These are phyloP conservation scores for Fusarium sp. DNA, from an alignment of 2,329 filamentous ascomycete species.

Conservation along the genomic window DNA sequence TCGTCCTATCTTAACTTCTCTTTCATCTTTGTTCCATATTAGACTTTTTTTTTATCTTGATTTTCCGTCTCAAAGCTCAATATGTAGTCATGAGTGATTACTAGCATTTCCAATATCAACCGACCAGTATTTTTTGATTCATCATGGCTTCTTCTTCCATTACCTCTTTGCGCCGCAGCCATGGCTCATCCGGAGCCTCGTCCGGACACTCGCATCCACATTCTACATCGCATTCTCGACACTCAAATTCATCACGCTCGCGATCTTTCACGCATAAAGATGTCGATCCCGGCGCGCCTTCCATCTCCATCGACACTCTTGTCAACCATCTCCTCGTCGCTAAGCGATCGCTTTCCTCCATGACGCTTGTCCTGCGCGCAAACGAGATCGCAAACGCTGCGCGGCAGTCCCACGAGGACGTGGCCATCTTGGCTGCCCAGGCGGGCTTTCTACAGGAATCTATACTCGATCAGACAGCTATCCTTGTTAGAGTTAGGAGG, in stretches of 20 bases:
- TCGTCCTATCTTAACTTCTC: conserved; percentile 4
- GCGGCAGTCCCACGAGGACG: conserved; percentile 80
- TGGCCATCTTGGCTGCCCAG: conserved; percentile 77
- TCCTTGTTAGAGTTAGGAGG: conserved; percentile 64
- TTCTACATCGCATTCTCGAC: conserved; percentile 48
- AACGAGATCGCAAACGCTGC: conserved; percentile 86
- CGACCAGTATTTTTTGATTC: not conserved
- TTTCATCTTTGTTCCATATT: conserved; percentile 17
- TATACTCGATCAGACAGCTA: conserved; percentile 66
- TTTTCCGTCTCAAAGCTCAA: conserved; percentile 19
- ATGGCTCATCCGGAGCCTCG: conserved; percentile 54
- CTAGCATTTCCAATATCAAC: not conserved
- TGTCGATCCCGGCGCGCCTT: conserved; percentile 19
- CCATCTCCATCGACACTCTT: conserved; percentile 75
- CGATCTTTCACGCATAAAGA: conserved; percentile 40
- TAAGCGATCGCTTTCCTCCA: conserved; percentile 87
- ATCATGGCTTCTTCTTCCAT: conserved; percentile 54
- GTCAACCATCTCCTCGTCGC: conserved; percentile 87
- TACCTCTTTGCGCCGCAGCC: conserved; percentile 53
- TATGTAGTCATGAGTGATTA: conserved; percentile 43
- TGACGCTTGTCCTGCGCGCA: conserved; percentile 84
- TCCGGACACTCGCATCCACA: conserved; percentile 50
- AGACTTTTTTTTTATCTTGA: conserved; percentile 1
- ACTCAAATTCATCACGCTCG: conserved; percentile 41
- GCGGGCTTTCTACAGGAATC: conserved; percentile 75